Conservation (phyloP, 2,329 filamentous ascomycete species). For the Penicillium brevicompactum region DNA sequence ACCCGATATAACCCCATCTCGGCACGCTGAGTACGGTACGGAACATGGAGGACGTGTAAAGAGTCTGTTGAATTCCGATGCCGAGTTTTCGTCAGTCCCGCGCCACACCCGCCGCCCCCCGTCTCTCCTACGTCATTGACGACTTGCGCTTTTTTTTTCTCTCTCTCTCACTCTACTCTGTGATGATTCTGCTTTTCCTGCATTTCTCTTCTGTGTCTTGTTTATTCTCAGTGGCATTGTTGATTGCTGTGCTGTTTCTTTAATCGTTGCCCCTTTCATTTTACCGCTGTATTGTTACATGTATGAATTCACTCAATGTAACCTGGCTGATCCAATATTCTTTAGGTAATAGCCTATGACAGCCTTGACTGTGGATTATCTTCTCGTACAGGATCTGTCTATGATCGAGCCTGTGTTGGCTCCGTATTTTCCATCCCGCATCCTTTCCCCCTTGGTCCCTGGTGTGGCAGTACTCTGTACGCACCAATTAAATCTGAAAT, state of each 20-base stretch:
- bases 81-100: slow-evolving; percentile 5
- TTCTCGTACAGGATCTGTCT: too few relatives aligned
- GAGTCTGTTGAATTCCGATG: neutral
- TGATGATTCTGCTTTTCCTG: neutral
- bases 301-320: neutral
- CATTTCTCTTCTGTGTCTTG: too few relatives aligned
- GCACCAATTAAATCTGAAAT: neutral
- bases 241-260: too few relatives aligned
- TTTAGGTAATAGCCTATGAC: neutral
- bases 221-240: too few relatives aligned
- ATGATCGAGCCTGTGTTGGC: neutral
- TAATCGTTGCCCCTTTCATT: too few relatives aligned
- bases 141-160: neutral
- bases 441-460: too few relatives aligned
- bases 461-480: neutral
- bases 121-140: slow-evolving; percentile 5
- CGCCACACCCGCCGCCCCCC: slow-evolving; percentile 6
- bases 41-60: neutral
- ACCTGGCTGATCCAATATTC: neutral
- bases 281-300: too few relatives aligned
- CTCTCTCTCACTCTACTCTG: too few relatives aligned
- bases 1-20: neutral
- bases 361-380: too few relatives aligned
- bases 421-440: neutral
- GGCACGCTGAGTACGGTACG: too few relatives aligned